Conservation (phyloP, 805 yeast species). For the Priceomyces haplophilus region DNA sequence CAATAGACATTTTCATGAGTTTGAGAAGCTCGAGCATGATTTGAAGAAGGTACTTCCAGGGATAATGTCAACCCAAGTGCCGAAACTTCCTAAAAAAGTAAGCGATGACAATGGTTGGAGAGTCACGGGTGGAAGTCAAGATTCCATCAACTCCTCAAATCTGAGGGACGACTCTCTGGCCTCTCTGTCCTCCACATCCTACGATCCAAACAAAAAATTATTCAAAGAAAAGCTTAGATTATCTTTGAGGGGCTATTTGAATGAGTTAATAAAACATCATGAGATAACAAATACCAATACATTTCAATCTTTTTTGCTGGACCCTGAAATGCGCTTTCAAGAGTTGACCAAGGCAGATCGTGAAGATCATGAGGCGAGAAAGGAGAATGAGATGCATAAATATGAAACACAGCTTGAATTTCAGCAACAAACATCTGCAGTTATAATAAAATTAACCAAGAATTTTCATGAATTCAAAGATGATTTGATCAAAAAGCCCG, state of each 20-base stretch:
- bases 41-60: constrained; percentile 67
- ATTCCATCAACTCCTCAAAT: constrained; percentile 6
- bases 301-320: constrained; percentile 52
- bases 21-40: constrained; percentile 52
- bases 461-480: constrained; percentile 60
- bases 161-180: neutral
- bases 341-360: constrained; percentile 41
- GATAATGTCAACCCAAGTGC: constrained; percentile 47
- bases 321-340: constrained; percentile 27
- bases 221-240: constrained; percentile 76
- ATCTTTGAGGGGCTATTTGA: constrained; percentile 71
- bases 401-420: constrained; percentile 65
- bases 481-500: constrained; percentile 45
- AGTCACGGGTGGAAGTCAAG: constrained; percentile 11
- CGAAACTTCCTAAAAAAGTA: constrained; percentile 55
- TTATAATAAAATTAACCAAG: constrained; percentile 51
- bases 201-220: constrained; percentile 17
- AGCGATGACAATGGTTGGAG: constrained; percentile 32
- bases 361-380: constrained; percentile 56
- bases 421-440: constrained; percentile 61
- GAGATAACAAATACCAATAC: constrained; percentile 53
- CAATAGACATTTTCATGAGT: constrained; percentile 65
- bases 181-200: neutral
- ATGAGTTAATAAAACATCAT: constrained; percentile 48
- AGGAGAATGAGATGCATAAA: constrained; percentile 56